Base-by-base conservation (phyloP, 148 eudicot genomes). In the Linanthus parryae region DNA sequence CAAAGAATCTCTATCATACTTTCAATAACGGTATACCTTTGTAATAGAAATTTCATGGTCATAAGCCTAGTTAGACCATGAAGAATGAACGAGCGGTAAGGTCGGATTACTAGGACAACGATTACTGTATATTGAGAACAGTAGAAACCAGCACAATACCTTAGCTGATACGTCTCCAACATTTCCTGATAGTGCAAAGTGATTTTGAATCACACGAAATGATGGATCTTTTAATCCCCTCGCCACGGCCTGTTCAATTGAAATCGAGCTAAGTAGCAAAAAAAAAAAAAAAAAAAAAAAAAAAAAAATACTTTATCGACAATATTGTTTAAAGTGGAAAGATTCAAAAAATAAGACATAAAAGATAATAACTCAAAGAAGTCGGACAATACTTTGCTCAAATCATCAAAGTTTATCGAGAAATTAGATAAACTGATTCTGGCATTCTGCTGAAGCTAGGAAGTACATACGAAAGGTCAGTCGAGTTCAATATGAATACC, bases 161-260 rank as follows among this genome's bases (percentile, higher is more conserved):
- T 92, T 91, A 28, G 98, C 96, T 49, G 98, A 74, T 36, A 92
- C 78, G 35, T 92, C 98, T 52, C 98, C 98, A 59, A 92, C 75
- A 61, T 92, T 92, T 73, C 80, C 98, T 1, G 84, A 60, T 51
- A 76, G 66, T 14, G 96, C 94, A 79, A 92, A 87, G 77, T 92
- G 98, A 59, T 71, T 86, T 59, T 92, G 98, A 62, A 92, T 92
- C 41, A 92, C 96, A 50, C 95, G 79, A 58, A 73, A 71, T 46
- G 98, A 92, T 58, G 98, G 98, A 64, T 92, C 98, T 74, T 82
- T 92, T 48, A 92, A 77, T 41, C 98, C 98, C 70, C 96, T 87
- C 29, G 90, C 98, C 23, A 84, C 82, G 58, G 98, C 98, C 98
- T 92, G 74, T 44, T n/a, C n/a, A n/a, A n/a, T n/a, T n/a, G n/a